Evolutionary conservation across 192 early-diverging fungal species (phyloP).

Genomic region (Gonapodya sp.): DNA sequence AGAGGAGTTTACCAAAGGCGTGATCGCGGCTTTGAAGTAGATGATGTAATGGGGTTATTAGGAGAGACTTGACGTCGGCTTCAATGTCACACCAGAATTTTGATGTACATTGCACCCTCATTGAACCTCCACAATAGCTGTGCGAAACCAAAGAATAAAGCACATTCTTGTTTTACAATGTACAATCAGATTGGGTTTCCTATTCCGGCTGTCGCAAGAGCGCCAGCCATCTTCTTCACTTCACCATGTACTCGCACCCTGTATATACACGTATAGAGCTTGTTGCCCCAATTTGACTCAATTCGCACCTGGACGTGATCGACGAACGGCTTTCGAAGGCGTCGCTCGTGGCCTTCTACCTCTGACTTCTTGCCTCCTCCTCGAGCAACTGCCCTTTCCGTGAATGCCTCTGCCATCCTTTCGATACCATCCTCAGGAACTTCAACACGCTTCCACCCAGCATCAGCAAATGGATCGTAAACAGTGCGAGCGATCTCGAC

Average conservation of each 20-base stretch:
- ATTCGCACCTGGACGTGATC: background rate
- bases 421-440: background rate
- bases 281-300: constrained; percentile 1
- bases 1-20: constrained; percentile 86
- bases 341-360: background rate
- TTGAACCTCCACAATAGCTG: no score
- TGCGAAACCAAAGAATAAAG: no score
- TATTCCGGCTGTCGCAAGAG: background rate
- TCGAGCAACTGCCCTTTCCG: background rate
- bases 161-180: background rate
- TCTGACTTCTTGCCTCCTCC: background rate
- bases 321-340: background rate
- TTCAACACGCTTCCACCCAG: background rate
- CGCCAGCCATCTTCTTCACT: background rate
- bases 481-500: background rate
- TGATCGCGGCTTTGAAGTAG: constrained; percentile 41
- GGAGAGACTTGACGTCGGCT: background rate
- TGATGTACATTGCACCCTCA: no score
- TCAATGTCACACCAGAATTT: background rate
- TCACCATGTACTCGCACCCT: constrained; percentile 8
- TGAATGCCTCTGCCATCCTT: background rate
- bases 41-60: no score
- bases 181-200: background rate
- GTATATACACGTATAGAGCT: background rate
- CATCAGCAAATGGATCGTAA: constrained; percentile 4